These are phyloP conservation scores for Trichoderma lentiforme DNA, from an alignment of 2,329 filamentous ascomycete genomes.

Conservation along the genomic window DNA sequence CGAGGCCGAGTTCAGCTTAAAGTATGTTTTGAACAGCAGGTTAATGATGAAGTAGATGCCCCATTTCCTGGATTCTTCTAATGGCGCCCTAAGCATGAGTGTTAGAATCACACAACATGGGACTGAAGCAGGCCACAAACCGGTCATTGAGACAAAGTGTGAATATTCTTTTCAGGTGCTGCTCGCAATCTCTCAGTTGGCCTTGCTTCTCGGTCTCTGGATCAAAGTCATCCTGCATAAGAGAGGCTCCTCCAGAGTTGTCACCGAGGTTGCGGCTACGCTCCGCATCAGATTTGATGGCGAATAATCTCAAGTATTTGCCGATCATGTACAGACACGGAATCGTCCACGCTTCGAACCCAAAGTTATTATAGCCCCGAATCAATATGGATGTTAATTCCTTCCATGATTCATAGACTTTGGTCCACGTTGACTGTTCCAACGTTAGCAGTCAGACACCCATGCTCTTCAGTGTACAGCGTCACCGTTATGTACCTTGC, in stretches of 20 bases:
- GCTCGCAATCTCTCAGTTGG: conserved; percentile 84
- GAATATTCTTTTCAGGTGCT: conserved; percentile 89
- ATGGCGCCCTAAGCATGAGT: conserved; percentile 57
- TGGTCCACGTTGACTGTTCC: conserved; percentile 64
- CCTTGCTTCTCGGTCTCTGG: conserved; percentile 73
- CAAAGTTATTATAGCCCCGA: conserved; percentile 72
- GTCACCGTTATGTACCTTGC: conserved; percentile 32
- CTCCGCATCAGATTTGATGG: conserved; percentile 83
- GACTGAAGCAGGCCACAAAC: conserved; percentile 45
- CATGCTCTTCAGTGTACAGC: neutral
- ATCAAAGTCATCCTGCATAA: conserved; percentile 79
- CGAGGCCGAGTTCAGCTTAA: conserved; percentile 87
- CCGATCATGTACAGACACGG: conserved; percentile 85
- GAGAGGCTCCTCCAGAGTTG: conserved; percentile 38
- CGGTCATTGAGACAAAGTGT: conserved; percentile 85
- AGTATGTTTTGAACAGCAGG: conserved; percentile 96
- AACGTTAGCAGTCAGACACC: conserved; percentile 25
- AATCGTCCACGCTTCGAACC: conserved; percentile 87
- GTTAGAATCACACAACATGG: neutral
- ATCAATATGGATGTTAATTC: conserved; percentile 74
- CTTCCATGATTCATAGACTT: conserved; percentile 85
- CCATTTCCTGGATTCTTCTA: conserved; percentile 95
- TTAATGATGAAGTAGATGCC: conserved; percentile 94
- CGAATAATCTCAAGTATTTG: conserved; percentile 82
- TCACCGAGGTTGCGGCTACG: conserved; percentile 39